Conservation (phyloP, 2,329 filamentous ascomycete genomes). For the Leptographium galeiforme region DNA sequence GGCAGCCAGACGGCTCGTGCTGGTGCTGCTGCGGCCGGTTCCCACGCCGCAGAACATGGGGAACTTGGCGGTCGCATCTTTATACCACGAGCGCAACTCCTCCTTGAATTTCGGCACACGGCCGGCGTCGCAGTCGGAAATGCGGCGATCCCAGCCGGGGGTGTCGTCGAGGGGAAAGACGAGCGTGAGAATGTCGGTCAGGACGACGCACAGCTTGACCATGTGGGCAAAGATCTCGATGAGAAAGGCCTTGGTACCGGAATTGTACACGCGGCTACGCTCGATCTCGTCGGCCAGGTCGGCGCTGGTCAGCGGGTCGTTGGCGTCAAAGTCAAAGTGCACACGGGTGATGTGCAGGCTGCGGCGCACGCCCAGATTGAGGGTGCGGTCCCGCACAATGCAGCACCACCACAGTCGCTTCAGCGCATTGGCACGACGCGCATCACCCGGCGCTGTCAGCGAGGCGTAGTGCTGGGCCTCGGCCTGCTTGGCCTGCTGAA, state of each 20-base stretch:
- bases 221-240: constrained; percentile 9
- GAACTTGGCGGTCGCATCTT: background rate
- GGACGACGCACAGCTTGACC: constrained; percentile 9
- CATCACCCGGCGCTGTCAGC: background rate
- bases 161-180: constrained; percentile 11
- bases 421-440: constrained; percentile 20
- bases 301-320: constrained; percentile 16
- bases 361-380: constrained; percentile 35
- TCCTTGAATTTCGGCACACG: constrained; percentile 9
- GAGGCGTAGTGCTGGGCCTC: constrained; percentile 11
- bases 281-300: constrained; percentile 32
- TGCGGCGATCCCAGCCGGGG: constrained; percentile 9
- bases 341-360: constrained; percentile 33
- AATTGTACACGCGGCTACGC: constrained; percentile 12
- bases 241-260: constrained; percentile 10
- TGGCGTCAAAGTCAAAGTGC: constrained; percentile 29
- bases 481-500: constrained; percentile 11
- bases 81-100: background rate
- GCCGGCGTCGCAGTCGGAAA: constrained; percentile 4
- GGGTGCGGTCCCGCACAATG: constrained; percentile 35
- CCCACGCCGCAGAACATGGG: background rate
- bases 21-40: background rate
- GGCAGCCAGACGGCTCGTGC: background rate
- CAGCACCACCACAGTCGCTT: constrained; percentile 44
- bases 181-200: constrained; percentile 10